Conservation (phyloP, 164 flowering plant species). For the Echeveria elegans region DNA sequence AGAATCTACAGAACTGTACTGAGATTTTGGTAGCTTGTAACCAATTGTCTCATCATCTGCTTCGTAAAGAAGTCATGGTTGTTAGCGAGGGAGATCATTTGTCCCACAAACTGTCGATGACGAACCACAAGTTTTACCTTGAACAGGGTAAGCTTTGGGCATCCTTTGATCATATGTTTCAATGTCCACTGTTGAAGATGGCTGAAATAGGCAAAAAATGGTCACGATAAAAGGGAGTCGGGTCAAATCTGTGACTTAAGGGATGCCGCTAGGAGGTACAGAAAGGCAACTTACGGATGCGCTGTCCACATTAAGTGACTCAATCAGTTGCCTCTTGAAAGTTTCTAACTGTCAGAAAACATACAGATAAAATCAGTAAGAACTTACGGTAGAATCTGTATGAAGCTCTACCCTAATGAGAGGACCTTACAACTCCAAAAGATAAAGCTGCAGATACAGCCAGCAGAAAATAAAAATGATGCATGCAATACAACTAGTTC, state of each 20-base stretch:
- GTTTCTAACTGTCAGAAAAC: slow-evolving; percentile 67
- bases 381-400: background rate
- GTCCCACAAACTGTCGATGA: background rate
- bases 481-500: background rate
- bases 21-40: slow-evolving; percentile 21
- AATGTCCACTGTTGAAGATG: slow-evolving; percentile 72
- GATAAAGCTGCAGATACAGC: background rate
- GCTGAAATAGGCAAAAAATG: slow-evolving; percentile 22
- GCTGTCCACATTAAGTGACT: slow-evolving; percentile 71
- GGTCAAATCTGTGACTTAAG: background rate
- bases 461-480: background rate
- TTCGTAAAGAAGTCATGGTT: background rate
- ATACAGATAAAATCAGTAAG: slow-evolving; percentile 16
- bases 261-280: background rate
- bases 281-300: slow-evolving; percentile 47
- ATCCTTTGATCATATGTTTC: slow-evolving; percentile 42
- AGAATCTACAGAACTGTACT: slow-evolving; percentile 25
- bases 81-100: background rate
- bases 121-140: slow-evolving; percentile 26
- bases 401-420: background rate
- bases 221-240: background rate
- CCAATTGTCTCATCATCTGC: slow-evolving; percentile 50
- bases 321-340: slow-evolving; percentile 90
- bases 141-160: background rate
- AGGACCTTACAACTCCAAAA: background rate